Percentiles rank a stretch among this genome's conserved stretches.
Conservation (phyloP, 2,329 filamentous ascomycete species). For the Didymella arachidicola region DNA sequence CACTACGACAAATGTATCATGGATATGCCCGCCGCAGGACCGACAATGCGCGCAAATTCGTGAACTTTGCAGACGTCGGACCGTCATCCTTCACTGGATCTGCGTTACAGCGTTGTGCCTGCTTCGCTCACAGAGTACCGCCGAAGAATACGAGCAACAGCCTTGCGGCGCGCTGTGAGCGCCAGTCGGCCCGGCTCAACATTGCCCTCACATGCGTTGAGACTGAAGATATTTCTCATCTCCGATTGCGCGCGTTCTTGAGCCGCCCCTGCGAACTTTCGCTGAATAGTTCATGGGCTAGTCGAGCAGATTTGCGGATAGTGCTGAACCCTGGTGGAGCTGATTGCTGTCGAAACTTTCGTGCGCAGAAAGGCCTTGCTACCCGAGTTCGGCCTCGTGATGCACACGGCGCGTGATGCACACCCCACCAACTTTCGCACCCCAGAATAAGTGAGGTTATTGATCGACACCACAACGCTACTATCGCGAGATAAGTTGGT, state of each 20-base stretch:
- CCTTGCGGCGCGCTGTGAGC: conserved; percentile 1
- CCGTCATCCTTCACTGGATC: neutral
- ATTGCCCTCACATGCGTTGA: neutral
- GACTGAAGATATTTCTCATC: neutral
- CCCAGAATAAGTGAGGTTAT: no score
- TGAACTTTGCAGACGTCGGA: conserved; percentile 1
- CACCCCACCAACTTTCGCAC: no score
- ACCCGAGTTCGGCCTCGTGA: no score
- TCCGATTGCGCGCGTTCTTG: neutral
- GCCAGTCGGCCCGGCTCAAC: conserved; percentile 5
- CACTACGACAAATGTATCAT: conserved; percentile 1
- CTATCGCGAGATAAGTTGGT: no score
- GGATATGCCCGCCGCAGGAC: conserved; percentile 13
- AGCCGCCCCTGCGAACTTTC: neutral
- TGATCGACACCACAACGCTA: no score
- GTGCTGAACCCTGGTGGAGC: neutral
- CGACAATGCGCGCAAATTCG: conserved; percentile 8
- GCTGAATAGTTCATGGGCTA: neutral
- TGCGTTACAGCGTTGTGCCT: neutral
- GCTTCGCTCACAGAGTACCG: conserved; percentile 5
- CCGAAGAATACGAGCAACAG: conserved; percentile 1
- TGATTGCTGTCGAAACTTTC: conserved; percentile 15
- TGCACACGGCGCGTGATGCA: no score
- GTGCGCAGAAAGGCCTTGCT: neutral
- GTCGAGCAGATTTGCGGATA: neutral